phyloP scores from a whole-genome alignment of 106 monocot species.

The Apostasia shenzhenica region DNA sequence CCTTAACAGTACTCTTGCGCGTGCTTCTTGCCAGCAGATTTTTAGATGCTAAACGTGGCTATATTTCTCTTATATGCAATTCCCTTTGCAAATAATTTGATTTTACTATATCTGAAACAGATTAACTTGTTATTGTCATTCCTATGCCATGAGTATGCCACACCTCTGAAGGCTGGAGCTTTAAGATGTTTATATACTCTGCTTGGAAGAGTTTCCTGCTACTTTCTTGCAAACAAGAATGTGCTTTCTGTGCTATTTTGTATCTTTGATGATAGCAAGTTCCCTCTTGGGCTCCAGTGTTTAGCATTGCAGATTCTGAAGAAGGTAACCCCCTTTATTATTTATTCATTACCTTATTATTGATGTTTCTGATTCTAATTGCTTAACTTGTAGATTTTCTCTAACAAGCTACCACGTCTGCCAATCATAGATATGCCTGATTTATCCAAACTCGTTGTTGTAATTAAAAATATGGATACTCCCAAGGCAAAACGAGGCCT shows the following conservation, averaged over 20 bases:
- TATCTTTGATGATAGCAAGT: conserved; percentile 23
- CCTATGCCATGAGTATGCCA: conserved; percentile 23
- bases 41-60: too few species aligned
- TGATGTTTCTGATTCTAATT: conserved; percentile 2
- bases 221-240: conserved; percentile 15
- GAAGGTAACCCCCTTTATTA: conserved; percentile 34
- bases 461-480: conserved; percentile 21
- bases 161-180: conserved; percentile 23
- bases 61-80: too few species aligned
- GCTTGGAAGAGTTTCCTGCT: conserved; percentile 17
- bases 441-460: conserved; percentile 28
- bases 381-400: conserved; percentile 1
- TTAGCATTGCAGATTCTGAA: conserved; percentile 31
- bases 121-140: conserved; percentile 37
- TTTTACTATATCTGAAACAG: conserved; percentile 22
- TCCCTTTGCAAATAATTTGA: neutral
- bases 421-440: conserved; percentile 15
- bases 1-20: too few species aligned
- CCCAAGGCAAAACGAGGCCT: conserved; percentile 20
- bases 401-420: conserved; percentile 5
- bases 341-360: neutral
- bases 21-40: too few species aligned
- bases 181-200: conserved; percentile 54
- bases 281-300: conserved; percentile 25
- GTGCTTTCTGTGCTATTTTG: conserved; percentile 16